phyloP scores from a whole-genome alignment of 495 filamentous ascomycete species.

The Tuber brumale region DNA sequence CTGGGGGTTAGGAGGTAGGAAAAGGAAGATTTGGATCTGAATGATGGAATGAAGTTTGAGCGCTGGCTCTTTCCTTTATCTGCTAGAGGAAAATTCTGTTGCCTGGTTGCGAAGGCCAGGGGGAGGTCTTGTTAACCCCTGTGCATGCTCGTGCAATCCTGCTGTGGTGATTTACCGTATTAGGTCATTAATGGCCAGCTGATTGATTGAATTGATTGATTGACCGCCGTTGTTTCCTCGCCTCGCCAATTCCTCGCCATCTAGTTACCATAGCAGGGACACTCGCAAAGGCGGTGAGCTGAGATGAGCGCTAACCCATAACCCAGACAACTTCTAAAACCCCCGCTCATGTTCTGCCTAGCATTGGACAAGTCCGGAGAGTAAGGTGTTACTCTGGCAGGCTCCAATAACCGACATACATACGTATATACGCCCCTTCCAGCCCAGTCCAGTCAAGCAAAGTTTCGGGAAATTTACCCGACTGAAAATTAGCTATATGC shows the following conservation, averaged over 20 bases:
- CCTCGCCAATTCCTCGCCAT: background rate
- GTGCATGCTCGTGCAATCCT: background rate
- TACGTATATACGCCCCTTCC: background rate
- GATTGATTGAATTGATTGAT: background rate
- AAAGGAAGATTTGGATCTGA: background rate
- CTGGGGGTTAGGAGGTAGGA: background rate
- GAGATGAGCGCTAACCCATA: background rate
- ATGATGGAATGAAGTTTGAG: background rate
- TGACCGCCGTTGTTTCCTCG: background rate
- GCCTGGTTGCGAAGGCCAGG: background rate
- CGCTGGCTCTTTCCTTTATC: background rate
- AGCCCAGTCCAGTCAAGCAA: too few species aligned
- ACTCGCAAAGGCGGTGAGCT: background rate
- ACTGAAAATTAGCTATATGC: too few species aligned
- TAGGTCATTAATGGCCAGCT: background rate
- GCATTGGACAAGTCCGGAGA: background rate
- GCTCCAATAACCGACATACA: background rate
- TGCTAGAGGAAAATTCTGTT: background rate
- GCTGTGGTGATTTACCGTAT: background rate
- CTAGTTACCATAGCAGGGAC: background rate
- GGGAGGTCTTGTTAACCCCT: background rate
- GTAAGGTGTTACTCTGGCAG: background rate
- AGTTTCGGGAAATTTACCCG: too few species aligned
- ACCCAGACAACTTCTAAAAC: background rate
- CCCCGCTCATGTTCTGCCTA: background rate